Percentiles rank a stretch among this genome's conserved stretches.
These are phyloP conservation scores for Debaryomyces coudertii DNA, from an alignment of 1,139 yeast genomes.

Conservation along the genomic window DNA sequence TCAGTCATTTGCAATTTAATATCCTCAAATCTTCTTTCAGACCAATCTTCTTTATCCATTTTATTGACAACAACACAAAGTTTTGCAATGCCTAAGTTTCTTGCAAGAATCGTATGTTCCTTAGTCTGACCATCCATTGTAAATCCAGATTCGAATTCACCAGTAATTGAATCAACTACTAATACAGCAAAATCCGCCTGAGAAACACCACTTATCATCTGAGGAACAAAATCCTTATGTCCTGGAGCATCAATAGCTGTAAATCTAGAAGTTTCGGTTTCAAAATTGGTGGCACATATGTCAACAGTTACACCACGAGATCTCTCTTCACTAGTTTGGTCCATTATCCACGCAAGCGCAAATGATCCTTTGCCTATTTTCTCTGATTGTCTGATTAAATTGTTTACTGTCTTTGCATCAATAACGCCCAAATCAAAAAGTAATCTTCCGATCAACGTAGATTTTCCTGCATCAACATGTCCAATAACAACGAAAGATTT, in stretches of 20 bases:
- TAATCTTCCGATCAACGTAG: slow-evolving; percentile 90
- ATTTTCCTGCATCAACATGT: slow-evolving; percentile 98
- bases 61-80: slow-evolving; percentile 85
- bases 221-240: slow-evolving; percentile 54
- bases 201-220: slow-evolving; percentile 56
- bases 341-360: slow-evolving; percentile 97
- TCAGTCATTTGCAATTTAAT: slow-evolving; percentile 61
- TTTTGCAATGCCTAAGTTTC: slow-evolving; percentile 77
- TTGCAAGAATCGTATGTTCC: slow-evolving; percentile 86
- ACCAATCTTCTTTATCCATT: slow-evolving; percentile 80
- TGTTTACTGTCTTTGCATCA: slow-evolving; percentile 74
- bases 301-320: slow-evolving; percentile 92
- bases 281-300: slow-evolving; percentile 82
- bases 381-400: slow-evolving; percentile 78
- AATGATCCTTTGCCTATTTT: slow-evolving; percentile 88
- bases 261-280: slow-evolving; percentile 64
- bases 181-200: slow-evolving; percentile 71
- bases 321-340: slow-evolving; percentile 91
- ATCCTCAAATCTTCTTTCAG: slow-evolving; percentile 61
- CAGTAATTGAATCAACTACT: slow-evolving; percentile 76
- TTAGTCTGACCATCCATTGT: slow-evolving; percentile 88
- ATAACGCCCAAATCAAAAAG: slow-evolving; percentile 81
- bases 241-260: slow-evolving; percentile 95
- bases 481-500: slow-evolving; percentile 87
- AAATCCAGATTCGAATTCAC: slow-evolving; percentile 92